Evolutionary conservation across 176 grass and related monocot genomes (phyloP), one percentile per base, ranked within the genome.

Genomic region (Chloris gayana): DNA sequence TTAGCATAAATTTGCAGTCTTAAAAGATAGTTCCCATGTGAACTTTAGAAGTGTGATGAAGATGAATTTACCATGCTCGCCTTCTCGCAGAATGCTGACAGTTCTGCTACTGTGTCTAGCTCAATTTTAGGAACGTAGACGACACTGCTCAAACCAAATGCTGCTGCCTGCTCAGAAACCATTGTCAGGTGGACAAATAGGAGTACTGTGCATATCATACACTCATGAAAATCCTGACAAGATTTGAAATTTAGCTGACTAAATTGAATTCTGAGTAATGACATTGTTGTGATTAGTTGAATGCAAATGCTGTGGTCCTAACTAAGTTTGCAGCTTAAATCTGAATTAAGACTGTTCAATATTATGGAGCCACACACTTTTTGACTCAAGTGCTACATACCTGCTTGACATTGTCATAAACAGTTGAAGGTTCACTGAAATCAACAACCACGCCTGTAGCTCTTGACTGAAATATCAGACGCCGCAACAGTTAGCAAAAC

Each of bases 331-430:
- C 8, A 41, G 9, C 18, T 32, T 79, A 38, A 80, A 54, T 29
- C 10, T 33, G 2, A 21, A 44, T 7, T 80, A 22, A 1, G 31
- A 53, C 30, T n/a, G 66, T 12, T 31, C 4, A 25, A 25, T 31
- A n/a, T 12, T 45, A 57, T 29, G 31, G 75, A 64, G 64, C 41
- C 41, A 49, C 33, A 49, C 60, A 65, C 0, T 39, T 76, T 69
- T 73, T 17, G 35, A 33, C 14, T 85, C 50, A 29, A 56, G 7
- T 18, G 7, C 67, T 14, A 49, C 14, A 12, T 83, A 95, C 95
- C 92, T 98, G 90, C 51, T 98, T 98, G 46, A 95, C 90, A 88
- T 95, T 93, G 61, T 98, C 95, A 41, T 93, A 95, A 32, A 95
- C 95, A 9, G 83, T 80, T 9, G 90, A 94, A 81, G 92, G 95